Evolutionary conservation across 2,329 filamentous ascomycete species (phyloP).

Genomic region (Huntiella savannae): DNA sequence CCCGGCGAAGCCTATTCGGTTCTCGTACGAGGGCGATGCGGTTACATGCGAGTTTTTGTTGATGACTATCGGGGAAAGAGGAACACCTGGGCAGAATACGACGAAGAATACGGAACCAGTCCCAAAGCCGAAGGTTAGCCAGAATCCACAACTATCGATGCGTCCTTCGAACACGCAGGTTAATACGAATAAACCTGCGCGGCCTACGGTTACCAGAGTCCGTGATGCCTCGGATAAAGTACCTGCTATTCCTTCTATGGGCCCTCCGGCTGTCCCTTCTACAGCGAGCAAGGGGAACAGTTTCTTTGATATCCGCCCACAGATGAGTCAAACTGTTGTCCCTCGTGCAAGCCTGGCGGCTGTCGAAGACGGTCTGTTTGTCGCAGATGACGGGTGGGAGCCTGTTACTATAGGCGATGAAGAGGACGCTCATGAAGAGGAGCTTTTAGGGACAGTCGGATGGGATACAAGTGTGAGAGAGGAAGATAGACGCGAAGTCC

Average conservation of each 20-base stretch:
- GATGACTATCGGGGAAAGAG: conserved; percentile 58
- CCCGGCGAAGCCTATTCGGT: conserved; percentile 51
- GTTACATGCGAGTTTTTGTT: conserved; percentile 59
- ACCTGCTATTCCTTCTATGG: conserved; percentile 17
- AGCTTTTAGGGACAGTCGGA: conserved; percentile 42
- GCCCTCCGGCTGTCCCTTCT: conserved; percentile 16
- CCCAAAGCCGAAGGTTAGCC: neutral
- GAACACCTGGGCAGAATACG: conserved; percentile 26
- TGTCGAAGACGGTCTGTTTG: conserved; percentile 46
- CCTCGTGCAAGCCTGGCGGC: conserved; percentile 36
- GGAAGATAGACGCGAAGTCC: neutral
- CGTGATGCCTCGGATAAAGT: conserved; percentile 14
- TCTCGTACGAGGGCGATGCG: conserved; percentile 50
- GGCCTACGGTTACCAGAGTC: neutral
- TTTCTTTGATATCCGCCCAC: conserved; percentile 27
- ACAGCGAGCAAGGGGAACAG: neutral
- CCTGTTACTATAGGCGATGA: conserved; percentile 34
- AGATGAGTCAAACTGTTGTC: conserved; percentile 25
- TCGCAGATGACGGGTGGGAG: conserved; percentile 62
- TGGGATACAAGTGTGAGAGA: conserved; percentile 43
- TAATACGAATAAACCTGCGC: neutral
- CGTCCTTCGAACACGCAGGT: neutral
- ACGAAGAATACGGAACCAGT: conserved; percentile 14
- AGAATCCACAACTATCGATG: conserved; percentile 14
- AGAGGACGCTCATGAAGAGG: conserved; percentile 42